phyloP scores from a whole-genome alignment of 306 rosid species.

The Citrullus amarus region DNA sequence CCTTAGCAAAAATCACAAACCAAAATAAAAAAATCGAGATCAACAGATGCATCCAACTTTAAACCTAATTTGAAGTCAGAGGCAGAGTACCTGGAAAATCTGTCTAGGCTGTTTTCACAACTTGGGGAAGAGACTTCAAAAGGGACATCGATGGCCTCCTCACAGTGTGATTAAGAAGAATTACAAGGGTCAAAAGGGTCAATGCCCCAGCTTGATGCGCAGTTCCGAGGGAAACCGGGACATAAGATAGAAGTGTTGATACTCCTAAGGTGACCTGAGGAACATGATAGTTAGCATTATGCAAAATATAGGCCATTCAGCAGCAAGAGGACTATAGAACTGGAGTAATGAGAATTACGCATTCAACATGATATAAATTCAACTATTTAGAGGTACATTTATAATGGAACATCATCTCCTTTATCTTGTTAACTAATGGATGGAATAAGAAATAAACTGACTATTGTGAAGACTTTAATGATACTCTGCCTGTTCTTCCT shows the following conservation, averaged over 20 bases:
- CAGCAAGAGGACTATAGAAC: background rate
- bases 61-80: background rate
- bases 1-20: background rate
- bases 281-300: background rate
- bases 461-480: background rate
- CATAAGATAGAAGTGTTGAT: constrained; percentile 71
- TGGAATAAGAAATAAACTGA: background rate
- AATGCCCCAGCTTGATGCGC: constrained; percentile 93
- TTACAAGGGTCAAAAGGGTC: constrained; percentile 54
- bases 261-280: constrained; percentile 69
- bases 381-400: background rate
- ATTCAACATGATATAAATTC: background rate
- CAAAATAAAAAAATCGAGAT: background rate
- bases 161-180: constrained; percentile 61
- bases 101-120: constrained; percentile 23
- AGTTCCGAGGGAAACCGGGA: constrained; percentile 69
- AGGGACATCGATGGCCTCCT: constrained; percentile 59
- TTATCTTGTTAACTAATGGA: background rate
- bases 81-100: background rate
- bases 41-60: background rate
- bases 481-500: background rate
- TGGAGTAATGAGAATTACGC: background rate
- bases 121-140: constrained; percentile 65
- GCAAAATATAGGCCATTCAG: background rate
- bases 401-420: background rate